Evolutionary conservation across 1,284 basidiomycete species (phyloP).

Genomic region (Athelia sp.): DNA sequence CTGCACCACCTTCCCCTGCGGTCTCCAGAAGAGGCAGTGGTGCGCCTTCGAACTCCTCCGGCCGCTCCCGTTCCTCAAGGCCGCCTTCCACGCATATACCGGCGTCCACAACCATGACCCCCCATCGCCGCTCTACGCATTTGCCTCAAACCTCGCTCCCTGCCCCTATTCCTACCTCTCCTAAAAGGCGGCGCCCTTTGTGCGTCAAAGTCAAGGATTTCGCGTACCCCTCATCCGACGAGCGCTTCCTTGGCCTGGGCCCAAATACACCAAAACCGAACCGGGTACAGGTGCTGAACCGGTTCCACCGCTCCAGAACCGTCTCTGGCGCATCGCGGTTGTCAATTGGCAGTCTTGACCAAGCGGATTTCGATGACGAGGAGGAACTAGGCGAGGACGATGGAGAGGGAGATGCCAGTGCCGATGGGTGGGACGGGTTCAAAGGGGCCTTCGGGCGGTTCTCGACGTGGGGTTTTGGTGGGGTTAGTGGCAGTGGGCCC

Average conservation of each 20-base stretch:
- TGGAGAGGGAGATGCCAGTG: conserved; percentile 12
- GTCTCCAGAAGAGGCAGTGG: conserved; percentile 51
- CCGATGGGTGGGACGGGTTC: conserved; percentile 36
- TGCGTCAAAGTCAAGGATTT: conserved; percentile 60
- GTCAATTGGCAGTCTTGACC: background rate
- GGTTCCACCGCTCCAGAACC: conserved; percentile 27
- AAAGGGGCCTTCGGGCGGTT: conserved; percentile 37
- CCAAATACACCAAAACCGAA: conserved; percentile 48
- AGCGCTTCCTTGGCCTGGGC: conserved; percentile 50
- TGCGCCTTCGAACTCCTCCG: conserved; percentile 28
- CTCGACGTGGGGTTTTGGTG: conserved; percentile 26
- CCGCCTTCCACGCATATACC: conserved; percentile 14
- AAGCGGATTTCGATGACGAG: conserved; percentile 17
- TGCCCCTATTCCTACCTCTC: background rate
- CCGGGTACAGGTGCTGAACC: conserved; percentile 31
- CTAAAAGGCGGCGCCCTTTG: conserved; percentile 11
- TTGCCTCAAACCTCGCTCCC: conserved; percentile 3
- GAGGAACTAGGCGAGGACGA: conserved; percentile 18
- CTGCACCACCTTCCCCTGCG: conserved; percentile 62
- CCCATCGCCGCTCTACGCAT: conserved; percentile 1
- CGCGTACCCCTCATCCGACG: conserved; percentile 47
- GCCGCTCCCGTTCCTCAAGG: conserved; percentile 20
- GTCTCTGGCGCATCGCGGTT: background rate
- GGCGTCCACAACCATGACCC: background rate
- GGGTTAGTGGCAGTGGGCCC: conserved; percentile 15